A percentile compares a stretch with the other conserved stretches of the same genome.
Conservation (phyloP, 2,329 filamentous ascomycete species). For the Arthrinium phaeospermum region DNA sequence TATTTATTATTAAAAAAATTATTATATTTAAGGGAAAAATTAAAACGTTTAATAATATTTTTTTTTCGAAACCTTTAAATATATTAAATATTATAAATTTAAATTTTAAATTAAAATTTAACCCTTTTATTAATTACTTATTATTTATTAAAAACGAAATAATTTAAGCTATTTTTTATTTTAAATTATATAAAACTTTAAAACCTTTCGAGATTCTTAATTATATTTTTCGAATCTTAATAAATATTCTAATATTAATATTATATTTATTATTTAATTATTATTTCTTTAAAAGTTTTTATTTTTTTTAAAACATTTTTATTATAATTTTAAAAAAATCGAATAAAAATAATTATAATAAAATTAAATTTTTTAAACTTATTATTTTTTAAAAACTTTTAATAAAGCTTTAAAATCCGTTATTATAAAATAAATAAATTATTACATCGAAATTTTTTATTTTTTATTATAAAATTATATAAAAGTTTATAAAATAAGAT, state of each 20-base stretch:
- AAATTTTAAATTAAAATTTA: too few species aligned
- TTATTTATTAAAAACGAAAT: not conserved
- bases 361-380: not conserved
- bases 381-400: not conserved
- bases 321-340: not conserved
- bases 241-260: not conserved
- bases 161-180: not conserved
- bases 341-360: not conserved
- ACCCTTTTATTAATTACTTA: not conserved
- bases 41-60: not conserved
- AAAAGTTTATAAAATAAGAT: not conserved
- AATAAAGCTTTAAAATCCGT: not conserved
- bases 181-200: not conserved
- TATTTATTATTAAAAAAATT: not conserved
- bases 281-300: not conserved
- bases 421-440: not conserved
- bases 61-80: not conserved
- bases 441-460: not conserved
- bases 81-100: not conserved
- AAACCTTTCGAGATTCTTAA: not conserved
- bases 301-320: too few species aligned
- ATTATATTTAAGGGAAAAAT: not conserved
- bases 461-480: not conserved
- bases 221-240: not conserved
- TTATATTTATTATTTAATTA: not conserved